Evolutionary conservation across 176 grass and related monocot species (phyloP).

Genomic region (Carex cristatella): DNA sequence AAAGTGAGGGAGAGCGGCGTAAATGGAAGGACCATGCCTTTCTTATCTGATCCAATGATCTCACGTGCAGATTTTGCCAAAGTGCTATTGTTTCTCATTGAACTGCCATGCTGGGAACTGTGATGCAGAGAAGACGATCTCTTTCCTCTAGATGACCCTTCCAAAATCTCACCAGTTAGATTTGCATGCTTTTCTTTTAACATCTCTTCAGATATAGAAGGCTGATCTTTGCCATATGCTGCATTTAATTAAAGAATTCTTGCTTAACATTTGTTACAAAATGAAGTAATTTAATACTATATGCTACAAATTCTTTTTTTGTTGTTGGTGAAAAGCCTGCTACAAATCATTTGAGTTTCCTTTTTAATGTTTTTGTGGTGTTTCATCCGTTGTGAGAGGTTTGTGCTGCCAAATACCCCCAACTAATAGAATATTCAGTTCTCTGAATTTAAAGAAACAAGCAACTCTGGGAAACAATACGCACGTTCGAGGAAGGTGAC

Average conservation of each 20-base stretch:
- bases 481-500: conserved; percentile 58
- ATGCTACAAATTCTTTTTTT: neutral
- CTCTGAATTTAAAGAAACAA: neutral
- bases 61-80: conserved; percentile 8
- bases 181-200: conserved; percentile 64
- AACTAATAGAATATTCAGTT: neutral
- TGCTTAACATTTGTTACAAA: neutral
- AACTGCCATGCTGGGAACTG: neutral
- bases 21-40: conserved; percentile 94
- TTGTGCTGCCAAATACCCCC: no score
- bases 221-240: conserved; percentile 68
- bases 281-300: neutral
- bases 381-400: no score
- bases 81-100: conserved; percentile 5
- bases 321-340: neutral
- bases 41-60: conserved; percentile 25
- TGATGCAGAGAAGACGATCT: neutral
- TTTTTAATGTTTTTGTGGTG: neutral
- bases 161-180: conserved; percentile 42
- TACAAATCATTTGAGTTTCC: neutral
- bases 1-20: conserved; percentile 72
- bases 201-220: conserved; percentile 63
- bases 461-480: neutral
- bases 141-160: conserved; percentile 32
- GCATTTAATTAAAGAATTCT: neutral